Base-by-base conservation (phyloP, 2,329 filamentous ascomycete genomes). In the Phialophora tarda region DNA sequence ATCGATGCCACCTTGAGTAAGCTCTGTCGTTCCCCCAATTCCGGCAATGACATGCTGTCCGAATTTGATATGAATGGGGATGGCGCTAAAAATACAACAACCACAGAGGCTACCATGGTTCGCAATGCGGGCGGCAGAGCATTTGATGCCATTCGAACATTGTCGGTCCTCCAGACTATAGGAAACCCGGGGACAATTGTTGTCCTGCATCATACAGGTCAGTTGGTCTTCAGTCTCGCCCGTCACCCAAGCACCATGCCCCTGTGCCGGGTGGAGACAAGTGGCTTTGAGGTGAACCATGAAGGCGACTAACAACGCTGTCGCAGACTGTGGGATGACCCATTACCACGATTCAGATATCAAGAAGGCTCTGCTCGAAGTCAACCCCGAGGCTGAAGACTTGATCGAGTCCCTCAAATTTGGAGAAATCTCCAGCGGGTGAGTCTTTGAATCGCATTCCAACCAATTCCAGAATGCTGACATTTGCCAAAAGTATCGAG, bases 171-270 rank as follows among this genome's bases (percentile, higher is more conserved):
- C n/a, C 59, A 66, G 44, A 63, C 64, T 17, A 66, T 66, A 17
- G 64, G 64, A 41, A 53, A 59, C 12, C 59, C 60, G 5, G 60
- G 54, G 2, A 59, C 64, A 17, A 63, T 66, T 21, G 55, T 66
- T 21, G 59, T 66, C 10, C 62, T 66, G 53, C 64, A 66, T 44
- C 64, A 66, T 30, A 66, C 64, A 3, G 63, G 59, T 65, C 54
- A 50, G 62, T 47, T 24, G 21, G n/a, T 23, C 10, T 5, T 1
- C 41, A 41, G 28, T 26, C 28, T n/a, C 44, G 17, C 2, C 5
- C 44, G 44, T 11, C 17, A 11, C 17, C 44, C 2, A 6, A 11
- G 44, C 10, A 21, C 44, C 44, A 10, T 48, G 44, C 21, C 2
- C 6, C 21, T 8, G 21, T 8, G 3, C 2, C 44, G 6, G 21